Evolutionary conservation across 169 alveolate species (phyloP), one percentile per base, ranked within the genome.

Genomic region (Miamiensis avidus): DNA sequence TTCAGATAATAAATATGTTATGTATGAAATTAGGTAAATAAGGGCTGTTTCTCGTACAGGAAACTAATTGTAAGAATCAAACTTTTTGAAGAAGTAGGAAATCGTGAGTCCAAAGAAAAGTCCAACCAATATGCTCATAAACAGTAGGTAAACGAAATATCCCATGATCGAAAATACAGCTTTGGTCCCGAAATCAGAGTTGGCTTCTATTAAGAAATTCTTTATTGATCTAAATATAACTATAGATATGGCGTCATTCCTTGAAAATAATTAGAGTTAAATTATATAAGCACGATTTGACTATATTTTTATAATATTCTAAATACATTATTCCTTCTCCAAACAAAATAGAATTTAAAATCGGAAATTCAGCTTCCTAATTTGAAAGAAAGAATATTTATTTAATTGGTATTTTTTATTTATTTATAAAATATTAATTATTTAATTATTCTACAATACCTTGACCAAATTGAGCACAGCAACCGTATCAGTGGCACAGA

Each of bases 401-500:
- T 20, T 49, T 49, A 49, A 49, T 49, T 11, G 20, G 69, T 20
- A 49, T 4, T 49, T 49, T 49, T 49, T 11, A 11, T 11, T 49
- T 4, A 49, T 49, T 11, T 49, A 11, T 49, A 11, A 49, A n/a
- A n/a, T n/a, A n/a, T n/a, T n/a, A n/a, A n/a, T n/a, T n/a, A n/a
- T n/a, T n/a, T n/a, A n/a, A n/a, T n/a, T n/a, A n/a, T n/a, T n/a
- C n/a, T n/a, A n/a, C n/a, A n/a, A n/a, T n/a, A 78, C 89, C 32
- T 88, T 88, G 31, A 88, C 86, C 49, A 88, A 88, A 65, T 82
- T 88, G 76, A 88, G 65, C 0, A 88, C 88, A 31, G 89, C 86
- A 0, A 88, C 92, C 0, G 92, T 88, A 81, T 88, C 92, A n/a
- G 92, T 88, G 16, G 93, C 90, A 27, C 89, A 85, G n/a, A 89